A percentile compares a stretch with the other conserved stretches of the same genome.
Evolutionary conservation across 2,329 filamentous ascomycete species (phyloP).

Genomic region (Aureobasidium sp.): DNA sequence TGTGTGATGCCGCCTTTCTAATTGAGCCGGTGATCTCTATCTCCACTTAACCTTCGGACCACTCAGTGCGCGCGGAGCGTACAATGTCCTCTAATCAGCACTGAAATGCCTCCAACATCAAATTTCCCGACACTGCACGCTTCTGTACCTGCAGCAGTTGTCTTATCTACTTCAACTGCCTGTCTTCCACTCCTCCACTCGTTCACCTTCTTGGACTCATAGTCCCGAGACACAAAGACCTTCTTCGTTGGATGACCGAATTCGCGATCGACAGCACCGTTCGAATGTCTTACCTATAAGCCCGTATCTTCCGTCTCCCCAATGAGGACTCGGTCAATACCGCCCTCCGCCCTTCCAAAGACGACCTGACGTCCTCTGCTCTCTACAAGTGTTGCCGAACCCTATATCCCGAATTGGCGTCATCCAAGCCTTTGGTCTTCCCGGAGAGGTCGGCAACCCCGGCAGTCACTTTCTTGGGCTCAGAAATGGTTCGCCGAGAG

Average conservation of each 20-base stretch:
- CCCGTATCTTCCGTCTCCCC: not conserved
- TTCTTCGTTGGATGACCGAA: not conserved
- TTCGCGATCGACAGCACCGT: not conserved
- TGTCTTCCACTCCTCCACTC: not conserved
- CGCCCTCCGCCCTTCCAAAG: not conserved
- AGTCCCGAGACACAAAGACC: slow-evolving; percentile 1
- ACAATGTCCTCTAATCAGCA: not conserved
- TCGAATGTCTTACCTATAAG: not conserved
- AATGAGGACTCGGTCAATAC: not conserved
- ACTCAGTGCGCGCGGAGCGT: not conserved
- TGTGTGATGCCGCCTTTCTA: not conserved
- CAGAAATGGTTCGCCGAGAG: not conserved
- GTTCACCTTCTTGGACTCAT: not conserved
- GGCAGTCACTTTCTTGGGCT: not conserved
- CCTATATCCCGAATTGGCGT: not conserved
- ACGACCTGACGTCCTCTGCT: not conserved
- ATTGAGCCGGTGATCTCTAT: not conserved
- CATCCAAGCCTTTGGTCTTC: not conserved
- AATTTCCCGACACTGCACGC: not conserved
- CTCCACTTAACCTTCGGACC: not conserved
- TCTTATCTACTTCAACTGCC: not conserved
- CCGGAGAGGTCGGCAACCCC: not conserved
- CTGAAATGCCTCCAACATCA: not conserved
- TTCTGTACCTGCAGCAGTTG: not conserved
- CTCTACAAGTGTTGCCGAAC: not conserved